These are phyloP conservation scores for Trichoderma arundinaceum DNA, from an alignment of 2,329 filamentous ascomycete species.

Conservation along the genomic window DNA sequence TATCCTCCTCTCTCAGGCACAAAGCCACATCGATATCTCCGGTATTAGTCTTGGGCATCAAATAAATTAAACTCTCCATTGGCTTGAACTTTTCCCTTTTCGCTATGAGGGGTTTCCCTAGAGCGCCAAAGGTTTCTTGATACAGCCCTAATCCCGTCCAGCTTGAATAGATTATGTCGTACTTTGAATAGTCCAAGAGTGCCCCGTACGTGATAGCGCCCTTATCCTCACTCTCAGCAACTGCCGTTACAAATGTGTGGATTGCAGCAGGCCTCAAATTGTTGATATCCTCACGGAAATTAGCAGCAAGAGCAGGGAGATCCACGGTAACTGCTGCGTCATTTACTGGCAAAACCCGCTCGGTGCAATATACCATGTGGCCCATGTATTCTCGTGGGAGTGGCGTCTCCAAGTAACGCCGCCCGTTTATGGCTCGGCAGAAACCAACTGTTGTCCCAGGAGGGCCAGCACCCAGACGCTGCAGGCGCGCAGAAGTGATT, in stretches of 20 bases:
- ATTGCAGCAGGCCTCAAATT: background rate
- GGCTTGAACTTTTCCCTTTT: slow-evolving; percentile 10
- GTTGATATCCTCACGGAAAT: background rate
- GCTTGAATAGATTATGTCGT: background rate
- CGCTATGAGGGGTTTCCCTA: background rate
- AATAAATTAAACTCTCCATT: background rate
- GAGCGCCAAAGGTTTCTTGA: background rate
- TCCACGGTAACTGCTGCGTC: background rate
- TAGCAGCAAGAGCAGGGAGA: background rate
- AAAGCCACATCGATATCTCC: background rate
- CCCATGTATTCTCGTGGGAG: slow-evolving; percentile 4
- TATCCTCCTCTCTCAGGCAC: background rate
- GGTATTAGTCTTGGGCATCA: background rate
- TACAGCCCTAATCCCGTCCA: slow-evolving; percentile 2
- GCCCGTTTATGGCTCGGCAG: slow-evolving; percentile 1
- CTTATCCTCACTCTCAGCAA: background rate
- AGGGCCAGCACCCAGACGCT: background rate
- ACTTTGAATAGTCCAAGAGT: background rate
- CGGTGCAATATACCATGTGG: slow-evolving; percentile 2
- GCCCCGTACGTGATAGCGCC: background rate
- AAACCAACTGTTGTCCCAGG: background rate
- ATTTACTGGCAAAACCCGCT: background rate
- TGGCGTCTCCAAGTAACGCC: background rate
- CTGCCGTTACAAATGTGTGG: slow-evolving; percentile 6
- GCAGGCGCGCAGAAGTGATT: background rate